These are phyloP conservation scores for Fusarium sp. DNA, from an alignment of 2,329 filamentous ascomycete genomes.

Conservation along the genomic window DNA sequence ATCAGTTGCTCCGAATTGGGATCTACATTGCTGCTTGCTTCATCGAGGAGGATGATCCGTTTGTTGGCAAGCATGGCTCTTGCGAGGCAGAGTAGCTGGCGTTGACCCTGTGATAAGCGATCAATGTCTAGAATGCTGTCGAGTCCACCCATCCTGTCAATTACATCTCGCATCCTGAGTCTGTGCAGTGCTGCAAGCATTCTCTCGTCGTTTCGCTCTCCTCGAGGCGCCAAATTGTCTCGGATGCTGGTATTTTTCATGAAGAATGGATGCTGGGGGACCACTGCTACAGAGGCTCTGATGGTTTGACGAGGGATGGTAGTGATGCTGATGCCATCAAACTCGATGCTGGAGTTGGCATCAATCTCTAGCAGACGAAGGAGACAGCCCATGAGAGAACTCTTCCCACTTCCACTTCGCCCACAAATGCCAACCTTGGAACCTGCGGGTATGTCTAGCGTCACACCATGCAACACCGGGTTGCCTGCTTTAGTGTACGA, in stretches of 20 bases:
- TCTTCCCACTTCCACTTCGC: constrained; percentile 54
- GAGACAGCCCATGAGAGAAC: constrained; percentile 56
- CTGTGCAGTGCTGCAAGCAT: constrained; percentile 54
- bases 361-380: constrained; percentile 61
- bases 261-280: constrained; percentile 66
- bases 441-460: constrained; percentile 47
- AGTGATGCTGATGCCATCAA: constrained; percentile 58
- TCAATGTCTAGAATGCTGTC: constrained; percentile 48
- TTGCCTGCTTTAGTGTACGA: constrained; percentile 42
- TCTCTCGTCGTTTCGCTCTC: constrained; percentile 12
- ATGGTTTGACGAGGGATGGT: constrained; percentile 39
- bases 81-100: constrained; percentile 57
- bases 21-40: constrained; percentile 54
- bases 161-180: not conserved
- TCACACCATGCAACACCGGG: constrained; percentile 47
- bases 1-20: constrained; percentile 50
- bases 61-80: constrained; percentile 52
- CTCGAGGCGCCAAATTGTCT: constrained; percentile 61
- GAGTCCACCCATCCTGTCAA: constrained; percentile 53
- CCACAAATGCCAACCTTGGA: constrained; percentile 59
- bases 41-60: constrained; percentile 54
- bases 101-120: constrained; percentile 56
- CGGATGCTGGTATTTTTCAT: constrained; percentile 60
- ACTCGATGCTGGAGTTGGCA: constrained; percentile 52
- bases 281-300: constrained; percentile 52